Evolutionary conservation across 495 filamentous ascomycete species (phyloP), one percentile per base, ranked within the genome.

Genomic region (Talaromyces adpressus): DNA sequence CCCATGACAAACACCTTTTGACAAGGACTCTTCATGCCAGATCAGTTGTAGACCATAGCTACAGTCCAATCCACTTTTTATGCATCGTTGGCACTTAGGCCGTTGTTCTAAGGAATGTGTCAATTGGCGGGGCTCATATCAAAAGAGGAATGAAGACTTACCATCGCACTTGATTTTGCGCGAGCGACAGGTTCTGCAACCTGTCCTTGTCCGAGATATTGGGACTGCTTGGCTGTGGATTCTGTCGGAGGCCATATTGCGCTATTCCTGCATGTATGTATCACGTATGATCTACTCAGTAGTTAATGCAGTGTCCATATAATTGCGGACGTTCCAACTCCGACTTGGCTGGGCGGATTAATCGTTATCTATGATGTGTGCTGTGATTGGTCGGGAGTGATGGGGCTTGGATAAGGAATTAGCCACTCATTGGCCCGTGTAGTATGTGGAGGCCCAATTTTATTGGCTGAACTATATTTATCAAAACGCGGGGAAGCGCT

Each of bases 81-180:
- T 36, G 36, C 70, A 72, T 25, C 65, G 65, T 6, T 64, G 65
- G 41, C 67, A 71, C 1, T 68, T 52, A n/a, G 67, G 69, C 11
- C 59, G 64, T 25, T 32, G 54, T 64, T 71, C 67, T 68, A 30
- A n/a, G 18, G 1, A 34, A n/a, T n/a, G 1, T n/a, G 36, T 23
- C 5, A 41, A 16, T 2, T 12, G 34, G 23, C 20, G 58, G 20
- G 11, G 47, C 8, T 29, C 4, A 25, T 4, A 14, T 20, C 20
- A 20, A 27, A 27, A 27, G 27, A 27, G 27, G 18, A 29, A 59
- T 56, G n/a, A 12, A 59, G 45, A 34, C 58, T 23, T 66, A 69
- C 67, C 70, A 59, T 70, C 70, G 39, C 68, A 72, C 59, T 72
- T 69, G 9, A 72, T 64, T 11, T 67, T 66, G 16, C 70, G 63